phyloP scores from a whole-genome alignment of 2,329 filamentous ascomycete genomes.

The Sporothrix globosa region DNA sequence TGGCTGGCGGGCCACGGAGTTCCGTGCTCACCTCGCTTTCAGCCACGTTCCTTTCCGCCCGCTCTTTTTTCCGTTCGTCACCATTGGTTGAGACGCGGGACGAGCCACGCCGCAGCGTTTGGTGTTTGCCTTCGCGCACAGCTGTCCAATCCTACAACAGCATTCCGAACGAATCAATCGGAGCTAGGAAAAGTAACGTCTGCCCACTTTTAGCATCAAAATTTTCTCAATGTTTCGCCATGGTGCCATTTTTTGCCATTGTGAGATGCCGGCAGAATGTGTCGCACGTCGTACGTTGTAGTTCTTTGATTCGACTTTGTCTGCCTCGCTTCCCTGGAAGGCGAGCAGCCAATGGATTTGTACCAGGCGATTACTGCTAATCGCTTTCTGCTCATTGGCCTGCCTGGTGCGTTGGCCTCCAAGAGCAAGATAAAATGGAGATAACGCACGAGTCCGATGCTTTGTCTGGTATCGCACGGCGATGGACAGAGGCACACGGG shows the following conservation, averaged over 20 bases:
- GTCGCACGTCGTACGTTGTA: neutral
- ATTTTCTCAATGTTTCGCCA: constrained; percentile 4
- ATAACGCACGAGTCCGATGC: neutral
- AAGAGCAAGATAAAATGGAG: neutral
- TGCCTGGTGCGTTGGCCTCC: neutral
- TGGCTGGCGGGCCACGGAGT: neutral
- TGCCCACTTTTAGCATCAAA: constrained; percentile 6
- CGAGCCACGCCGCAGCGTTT: constrained; percentile 2
- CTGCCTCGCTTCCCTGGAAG: neutral
- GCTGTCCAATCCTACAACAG: neutral
- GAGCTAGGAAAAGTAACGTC: neutral
- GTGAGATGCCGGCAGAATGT: neutral
- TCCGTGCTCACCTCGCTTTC: neutral
- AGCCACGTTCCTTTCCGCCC: neutral
- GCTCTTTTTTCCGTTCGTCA: neutral
- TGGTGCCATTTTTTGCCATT: constrained; percentile 12
- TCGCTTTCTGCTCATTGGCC: neutral
- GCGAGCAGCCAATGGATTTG: neutral
- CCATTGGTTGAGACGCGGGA: constrained; percentile 16
- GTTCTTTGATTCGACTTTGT: neutral
- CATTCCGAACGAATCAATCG: neutral
- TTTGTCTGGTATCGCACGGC: neutral
- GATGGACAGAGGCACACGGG: neutral
- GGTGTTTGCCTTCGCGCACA: neutral
- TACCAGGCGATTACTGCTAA: neutral